A percentile compares a stretch with the other conserved stretches of the same genome.
Conservation (phyloP, 805 yeast species). For the Scheffersomyces stipitis region DNA sequence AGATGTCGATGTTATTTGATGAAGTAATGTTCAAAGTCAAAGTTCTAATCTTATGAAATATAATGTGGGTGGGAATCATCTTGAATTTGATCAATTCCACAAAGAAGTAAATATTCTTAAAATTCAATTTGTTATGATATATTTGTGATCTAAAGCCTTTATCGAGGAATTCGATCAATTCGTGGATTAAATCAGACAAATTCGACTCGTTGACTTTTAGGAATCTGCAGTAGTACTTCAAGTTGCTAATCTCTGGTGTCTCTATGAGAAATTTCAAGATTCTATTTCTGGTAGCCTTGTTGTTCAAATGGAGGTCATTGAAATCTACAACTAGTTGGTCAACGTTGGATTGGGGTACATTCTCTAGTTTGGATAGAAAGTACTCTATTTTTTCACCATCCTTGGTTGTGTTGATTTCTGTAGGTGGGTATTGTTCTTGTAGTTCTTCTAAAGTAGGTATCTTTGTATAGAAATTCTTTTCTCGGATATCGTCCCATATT, state of each 20-base stretch:
- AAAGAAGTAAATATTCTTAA: constrained; percentile 60
- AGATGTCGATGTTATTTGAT: constrained; percentile 64
- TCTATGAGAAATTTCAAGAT: constrained; percentile 56
- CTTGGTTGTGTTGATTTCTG: constrained; percentile 10
- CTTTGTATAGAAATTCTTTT: constrained; percentile 61
- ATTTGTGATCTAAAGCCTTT: constrained; percentile 61
- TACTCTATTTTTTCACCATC: constrained; percentile 42
- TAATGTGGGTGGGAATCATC: constrained; percentile 65
- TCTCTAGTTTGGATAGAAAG: constrained; percentile 45
- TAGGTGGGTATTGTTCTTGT: constrained; percentile 14
- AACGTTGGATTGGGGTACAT: constrained; percentile 46
- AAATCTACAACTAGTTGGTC: constrained; percentile 49
- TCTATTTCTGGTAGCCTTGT: constrained; percentile 70
- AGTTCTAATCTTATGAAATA: constrained; percentile 70
- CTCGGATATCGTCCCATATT: constrained; percentile 67
- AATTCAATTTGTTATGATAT: constrained; percentile 49
- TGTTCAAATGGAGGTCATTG: constrained; percentile 54
- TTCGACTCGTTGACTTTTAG: constrained; percentile 55
- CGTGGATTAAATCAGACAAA: constrained; percentile 51
- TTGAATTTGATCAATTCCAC: constrained; percentile 76
- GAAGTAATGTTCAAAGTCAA: constrained; percentile 52
- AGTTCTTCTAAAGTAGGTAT: constrained; percentile 44
- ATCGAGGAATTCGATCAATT: constrained; percentile 56
- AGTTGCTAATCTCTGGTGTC: constrained; percentile 44
- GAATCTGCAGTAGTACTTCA: constrained; percentile 62